Percentiles rank a stretch among this genome's conserved stretches.
Evolutionary conservation across 2,329 filamentous ascomycete species (phyloP).

Genomic region (Kalaharituber pfeilii): DNA sequence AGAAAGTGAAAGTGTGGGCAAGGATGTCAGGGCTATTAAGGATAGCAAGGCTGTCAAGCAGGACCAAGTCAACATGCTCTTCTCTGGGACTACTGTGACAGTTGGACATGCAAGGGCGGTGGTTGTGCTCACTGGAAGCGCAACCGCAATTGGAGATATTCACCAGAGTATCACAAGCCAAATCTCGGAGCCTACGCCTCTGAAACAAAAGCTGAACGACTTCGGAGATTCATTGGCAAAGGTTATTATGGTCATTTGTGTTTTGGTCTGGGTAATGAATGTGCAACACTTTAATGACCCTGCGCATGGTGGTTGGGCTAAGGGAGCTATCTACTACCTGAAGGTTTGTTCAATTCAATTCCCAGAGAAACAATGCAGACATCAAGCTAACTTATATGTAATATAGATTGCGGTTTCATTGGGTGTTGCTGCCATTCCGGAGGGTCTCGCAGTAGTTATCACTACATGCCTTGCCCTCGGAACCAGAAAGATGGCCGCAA

Average conservation of each 20-base stretch:
- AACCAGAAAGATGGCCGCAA: constrained; percentile 95
- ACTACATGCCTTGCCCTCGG: constrained; percentile 95
- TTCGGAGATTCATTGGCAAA: constrained; percentile 93
- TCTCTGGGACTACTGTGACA: constrained; percentile 94
- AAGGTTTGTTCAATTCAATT: constrained; percentile 34
- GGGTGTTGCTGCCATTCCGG: constrained; percentile 91
- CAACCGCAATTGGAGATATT: constrained; percentile 93
- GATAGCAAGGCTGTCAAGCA: constrained; percentile 85
- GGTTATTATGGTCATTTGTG: constrained; percentile 92
- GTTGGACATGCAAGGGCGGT: constrained; percentile 82
- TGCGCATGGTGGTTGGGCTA: constrained; percentile 79
- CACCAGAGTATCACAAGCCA: constrained; percentile 97
- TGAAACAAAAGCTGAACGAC: constrained; percentile 98
- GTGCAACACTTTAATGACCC: constrained; percentile 93
- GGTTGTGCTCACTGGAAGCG: constrained; percentile 74
- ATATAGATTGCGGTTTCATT: constrained; percentile 76
- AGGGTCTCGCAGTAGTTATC: constrained; percentile 93
- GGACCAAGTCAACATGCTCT: constrained; percentile 94
- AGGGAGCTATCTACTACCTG: constrained; percentile 97
- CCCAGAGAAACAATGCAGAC: neutral
- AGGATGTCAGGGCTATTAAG: constrained; percentile 51
- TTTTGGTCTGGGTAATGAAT: constrained; percentile 97
- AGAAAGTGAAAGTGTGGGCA: constrained; percentile 91
- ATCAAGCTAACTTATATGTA: constrained; percentile 7
- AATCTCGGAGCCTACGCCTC: constrained; percentile 88